Conservation (phyloP, 169 alveolate species). For the Eimeria acervulina region DNA sequence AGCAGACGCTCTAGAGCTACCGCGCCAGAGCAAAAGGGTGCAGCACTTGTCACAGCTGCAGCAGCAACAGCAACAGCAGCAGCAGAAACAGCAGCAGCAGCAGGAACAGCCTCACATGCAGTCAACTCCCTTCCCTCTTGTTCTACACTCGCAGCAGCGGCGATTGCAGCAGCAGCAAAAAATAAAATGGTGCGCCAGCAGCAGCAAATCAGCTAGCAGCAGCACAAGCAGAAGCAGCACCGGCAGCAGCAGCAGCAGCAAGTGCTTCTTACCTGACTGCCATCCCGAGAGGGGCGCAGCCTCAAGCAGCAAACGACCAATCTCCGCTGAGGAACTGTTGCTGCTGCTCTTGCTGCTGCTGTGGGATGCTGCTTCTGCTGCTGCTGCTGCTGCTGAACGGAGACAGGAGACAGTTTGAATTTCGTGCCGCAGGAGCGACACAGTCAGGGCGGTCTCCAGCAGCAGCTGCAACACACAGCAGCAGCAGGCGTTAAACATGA, state of each 20-base stretch:
- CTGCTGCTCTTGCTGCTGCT: conserved; percentile 53
- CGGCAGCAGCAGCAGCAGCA: neutral
- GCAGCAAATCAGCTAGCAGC: neutral
- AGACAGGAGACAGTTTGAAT: conserved; percentile 4
- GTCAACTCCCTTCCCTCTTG: neutral
- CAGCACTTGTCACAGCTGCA: conserved; percentile 55
- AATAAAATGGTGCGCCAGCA: neutral
- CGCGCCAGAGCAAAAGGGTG: conserved; percentile 60
- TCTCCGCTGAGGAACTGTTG: neutral
- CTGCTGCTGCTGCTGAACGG: conserved; percentile 69
- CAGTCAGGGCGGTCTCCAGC: conserved; percentile 35
- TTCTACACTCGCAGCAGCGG: neutral
- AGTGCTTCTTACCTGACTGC: conserved; percentile 2
- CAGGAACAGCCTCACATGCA: neutral
- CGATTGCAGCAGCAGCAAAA: neutral
- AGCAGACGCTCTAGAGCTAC: conserved; percentile 60
- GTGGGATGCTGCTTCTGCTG: conserved; percentile 57
- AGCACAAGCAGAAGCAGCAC: conserved; percentile 3
- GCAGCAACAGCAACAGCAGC: too few relatives aligned
- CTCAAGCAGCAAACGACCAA: conserved; percentile 40
- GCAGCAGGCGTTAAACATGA: neutral
- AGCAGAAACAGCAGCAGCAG: neutral
- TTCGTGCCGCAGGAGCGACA: conserved; percentile 36
- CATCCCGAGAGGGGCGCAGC: conserved; percentile 64
- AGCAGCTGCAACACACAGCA: conserved; percentile 31